These are phyloP conservation scores for Plasmodium adleri DNA, from an alignment of 169 alveolate genomes.

Conservation along the genomic window DNA sequence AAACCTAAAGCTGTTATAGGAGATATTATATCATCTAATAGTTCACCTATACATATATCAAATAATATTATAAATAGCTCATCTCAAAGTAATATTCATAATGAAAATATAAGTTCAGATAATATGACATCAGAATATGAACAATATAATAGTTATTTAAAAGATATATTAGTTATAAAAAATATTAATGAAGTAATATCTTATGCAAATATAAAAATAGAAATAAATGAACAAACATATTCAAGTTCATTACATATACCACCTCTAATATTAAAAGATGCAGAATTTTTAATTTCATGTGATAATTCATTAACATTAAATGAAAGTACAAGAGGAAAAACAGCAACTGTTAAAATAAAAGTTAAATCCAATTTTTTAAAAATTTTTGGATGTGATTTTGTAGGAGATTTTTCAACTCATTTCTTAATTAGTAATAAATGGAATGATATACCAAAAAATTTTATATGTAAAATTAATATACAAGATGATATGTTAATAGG, in stretches of 20 bases:
- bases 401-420: constrained; percentile 41
- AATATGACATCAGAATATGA: background rate
- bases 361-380: constrained; percentile 30
- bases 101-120: too few relatives aligned
- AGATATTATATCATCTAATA: background rate
- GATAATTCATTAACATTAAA: constrained; percentile 62
- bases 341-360: constrained; percentile 40
- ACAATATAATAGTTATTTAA: background rate
- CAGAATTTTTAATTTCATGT: constrained; percentile 39
- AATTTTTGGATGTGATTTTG: constrained; percentile 65
- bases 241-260: constrained; percentile 21
- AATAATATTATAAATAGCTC: too few relatives aligned
- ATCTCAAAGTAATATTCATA: too few relatives aligned
- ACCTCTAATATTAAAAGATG: constrained; percentile 56
- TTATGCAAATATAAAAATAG: constrained; percentile 31
- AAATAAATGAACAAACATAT: constrained; percentile 31
- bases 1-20: constrained; percentile 68
- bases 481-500: constrained; percentile 62
- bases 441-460: constrained; percentile 23
- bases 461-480: constrained; percentile 39
- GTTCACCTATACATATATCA: too few relatives aligned
- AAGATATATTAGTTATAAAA: constrained; percentile 25
- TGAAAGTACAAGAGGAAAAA: constrained; percentile 57
- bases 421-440: constrained; percentile 39
- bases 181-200: constrained; percentile 51